A percentile compares a stretch with the other conserved stretches of the same genome.
Conservation (phyloP, 768 basidiomycete genomes). For the Pleurotus ostreatus region DNA sequence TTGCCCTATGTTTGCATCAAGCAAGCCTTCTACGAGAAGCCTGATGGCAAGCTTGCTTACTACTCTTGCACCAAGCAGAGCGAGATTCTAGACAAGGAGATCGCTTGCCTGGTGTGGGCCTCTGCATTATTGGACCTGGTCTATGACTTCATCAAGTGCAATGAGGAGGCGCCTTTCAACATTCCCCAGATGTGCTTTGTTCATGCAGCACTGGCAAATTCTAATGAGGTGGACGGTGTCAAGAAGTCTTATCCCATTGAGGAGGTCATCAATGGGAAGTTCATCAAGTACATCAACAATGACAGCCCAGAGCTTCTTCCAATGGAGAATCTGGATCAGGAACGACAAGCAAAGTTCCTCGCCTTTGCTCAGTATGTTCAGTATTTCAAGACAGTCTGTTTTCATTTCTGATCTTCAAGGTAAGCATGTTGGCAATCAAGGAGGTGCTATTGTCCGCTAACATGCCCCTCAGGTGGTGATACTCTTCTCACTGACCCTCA, state of each 20-base stretch:
- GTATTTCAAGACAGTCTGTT: background rate
- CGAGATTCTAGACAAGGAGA: too few species aligned
- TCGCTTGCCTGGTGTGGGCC: too few species aligned
- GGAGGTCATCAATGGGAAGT: background rate
- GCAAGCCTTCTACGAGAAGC: too few species aligned
- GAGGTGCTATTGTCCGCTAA: background rate
- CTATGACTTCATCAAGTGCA: too few species aligned
- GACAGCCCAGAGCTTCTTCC: background rate
- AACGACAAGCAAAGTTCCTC: background rate
- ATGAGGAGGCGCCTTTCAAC: conserved; percentile 9
- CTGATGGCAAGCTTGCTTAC: too few species aligned
- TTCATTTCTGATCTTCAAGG: conserved; percentile 1
- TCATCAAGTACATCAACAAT: background rate
- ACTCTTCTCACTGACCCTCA: conserved; percentile 7
- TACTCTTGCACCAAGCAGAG: too few species aligned
- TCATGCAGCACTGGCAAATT: conserved; percentile 11
- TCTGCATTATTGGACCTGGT: too few species aligned
- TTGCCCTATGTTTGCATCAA: too few species aligned
- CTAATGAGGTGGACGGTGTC: background rate
- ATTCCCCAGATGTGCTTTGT: conserved; percentile 16
- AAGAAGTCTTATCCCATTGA: background rate
- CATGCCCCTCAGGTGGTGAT: background rate
- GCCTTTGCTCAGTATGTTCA: background rate
- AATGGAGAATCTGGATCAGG: background rate
- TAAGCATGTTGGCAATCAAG: background rate